Base-by-base conservation (phyloP, 257 asterid genomes). In the Salvia rosmarinus region DNA sequence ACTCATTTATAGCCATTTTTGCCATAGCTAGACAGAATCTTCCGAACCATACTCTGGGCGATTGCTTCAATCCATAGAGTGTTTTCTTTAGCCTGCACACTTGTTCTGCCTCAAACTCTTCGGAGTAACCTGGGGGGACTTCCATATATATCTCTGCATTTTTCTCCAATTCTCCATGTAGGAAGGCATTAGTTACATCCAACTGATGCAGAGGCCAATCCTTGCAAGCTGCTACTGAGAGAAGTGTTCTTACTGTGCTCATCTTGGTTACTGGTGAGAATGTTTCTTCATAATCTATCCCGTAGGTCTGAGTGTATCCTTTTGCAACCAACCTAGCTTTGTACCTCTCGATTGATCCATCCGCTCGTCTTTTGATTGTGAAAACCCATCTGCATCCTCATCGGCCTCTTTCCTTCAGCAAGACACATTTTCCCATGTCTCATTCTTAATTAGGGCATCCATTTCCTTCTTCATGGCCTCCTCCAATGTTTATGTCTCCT, bases 371-470 rank as follows among this genome's bases (percentile, higher is more conserved):
- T 42, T 42, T 42, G 47, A 42, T 42, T 42, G 47, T 42, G n/a
- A 42, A 42, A 42, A 42, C 47, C 47, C 47, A 46, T n/a, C 52
- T 46, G 20, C 52, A 46, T n/a, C 52, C 52, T 5, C n/a, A 46
- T 0, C 13, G 52, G 52, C 7, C 20, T 25, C 52, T 46, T 46
- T 46, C 52, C 30, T 16, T 12, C 4, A 20, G 52, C 47, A 42
- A 14, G n/a, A 42, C 47, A 25, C 30, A 42, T 42, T 46, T 46
- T n/a, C 19, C 52, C 52, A 46, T 14, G 30, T 25, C 30, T 3
- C 30, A 25, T 25, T 25, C 30, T 50, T 50, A 6, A 50, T 50
- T 50, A 50, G 56, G 56, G 61, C 61, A 55, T 55, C 61, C 37
- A 55, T 23, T 1, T 55, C 61, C 5, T 23, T 55, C 37, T 55